phyloP scores from a whole-genome alignment of 306 rosid genomes.

The Lithocarpus polystachyus region DNA sequence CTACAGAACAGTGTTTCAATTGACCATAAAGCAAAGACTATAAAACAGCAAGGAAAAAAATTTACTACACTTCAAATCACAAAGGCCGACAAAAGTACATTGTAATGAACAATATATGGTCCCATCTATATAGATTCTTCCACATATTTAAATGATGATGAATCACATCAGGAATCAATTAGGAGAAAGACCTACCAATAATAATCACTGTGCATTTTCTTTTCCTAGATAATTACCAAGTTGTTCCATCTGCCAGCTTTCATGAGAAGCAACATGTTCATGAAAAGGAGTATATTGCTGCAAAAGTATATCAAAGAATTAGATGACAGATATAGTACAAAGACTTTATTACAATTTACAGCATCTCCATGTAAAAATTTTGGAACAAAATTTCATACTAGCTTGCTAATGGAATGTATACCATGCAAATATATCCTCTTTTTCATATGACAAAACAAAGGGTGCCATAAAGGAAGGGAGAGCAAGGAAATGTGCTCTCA shows the following conservation, averaged over 20 bases:
- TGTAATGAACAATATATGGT: conserved; percentile 38
- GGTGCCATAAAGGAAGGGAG: conserved; percentile 6
- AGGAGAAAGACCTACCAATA: conserved; percentile 29
- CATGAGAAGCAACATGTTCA: conserved; percentile 65
- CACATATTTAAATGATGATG: conserved; percentile 49
- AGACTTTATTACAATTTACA: neutral
- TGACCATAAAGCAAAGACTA: conserved; percentile 28
- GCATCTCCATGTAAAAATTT: conserved; percentile 9
- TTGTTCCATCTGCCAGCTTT: conserved; percentile 84
- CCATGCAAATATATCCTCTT: neutral
- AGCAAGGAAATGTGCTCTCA: neutral
- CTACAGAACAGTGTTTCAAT: conserved; percentile 37
- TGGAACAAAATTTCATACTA: conserved; percentile 1
- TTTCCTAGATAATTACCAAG: conserved; percentile 54
- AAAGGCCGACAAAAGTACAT: conserved; percentile 35
- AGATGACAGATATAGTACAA: conserved; percentile 2
- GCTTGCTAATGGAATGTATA: neutral
- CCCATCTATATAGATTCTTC: conserved; percentile 45
- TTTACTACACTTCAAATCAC: conserved; percentile 32
- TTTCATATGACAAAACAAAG: conserved; percentile 2
- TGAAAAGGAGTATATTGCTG: conserved; percentile 79
- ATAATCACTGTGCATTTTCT: conserved; percentile 50
- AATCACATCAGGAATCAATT: conserved; percentile 47
- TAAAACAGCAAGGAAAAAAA: conserved; percentile 21
- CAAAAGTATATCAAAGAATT: conserved; percentile 28